A percentile compares a stretch with the other conserved stretches of the same genome.
Evolutionary conservation across 169 alveolate genomes (phyloP).

Genomic region (Plasmodium falciparum): DNA sequence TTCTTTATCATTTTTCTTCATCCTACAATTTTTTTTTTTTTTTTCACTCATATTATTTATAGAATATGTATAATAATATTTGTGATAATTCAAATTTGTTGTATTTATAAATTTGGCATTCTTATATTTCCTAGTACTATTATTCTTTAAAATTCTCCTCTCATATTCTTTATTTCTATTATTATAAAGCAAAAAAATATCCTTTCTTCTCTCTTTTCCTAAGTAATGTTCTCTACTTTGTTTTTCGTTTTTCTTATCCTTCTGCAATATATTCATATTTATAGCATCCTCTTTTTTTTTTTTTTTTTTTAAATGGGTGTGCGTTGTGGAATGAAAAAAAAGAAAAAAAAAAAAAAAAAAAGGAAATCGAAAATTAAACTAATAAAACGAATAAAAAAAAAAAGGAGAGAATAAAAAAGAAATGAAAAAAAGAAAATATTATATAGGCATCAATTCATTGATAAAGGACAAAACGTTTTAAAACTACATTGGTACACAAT

Average conservation of each 20-base stretch:
- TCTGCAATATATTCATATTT: constrained; percentile 11
- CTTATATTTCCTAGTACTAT: constrained; percentile 16
- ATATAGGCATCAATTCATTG: no score
- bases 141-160: not conserved
- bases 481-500: no score
- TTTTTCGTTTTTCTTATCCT: not conserved
- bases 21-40: constrained; percentile 1
- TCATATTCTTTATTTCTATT: not conserved
- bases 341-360: constrained; percentile 9
- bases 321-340: not conserved
- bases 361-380: not conserved
- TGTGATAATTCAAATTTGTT: constrained; percentile 15
- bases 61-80: not conserved
- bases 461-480: no score
- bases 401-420: no score
- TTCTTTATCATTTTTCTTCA: constrained; percentile 10
- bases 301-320: no score
- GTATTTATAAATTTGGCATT: not conserved
- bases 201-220: constrained; percentile 8
- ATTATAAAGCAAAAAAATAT: not conserved
- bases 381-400: no score
- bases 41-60: constrained; percentile 1
- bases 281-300: no score
- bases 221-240: constrained; percentile 6
- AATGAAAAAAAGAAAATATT: no score